Base-by-base conservation (phyloP, 2,329 filamentous ascomycete species). In the Diplodia intermedia region DNA sequence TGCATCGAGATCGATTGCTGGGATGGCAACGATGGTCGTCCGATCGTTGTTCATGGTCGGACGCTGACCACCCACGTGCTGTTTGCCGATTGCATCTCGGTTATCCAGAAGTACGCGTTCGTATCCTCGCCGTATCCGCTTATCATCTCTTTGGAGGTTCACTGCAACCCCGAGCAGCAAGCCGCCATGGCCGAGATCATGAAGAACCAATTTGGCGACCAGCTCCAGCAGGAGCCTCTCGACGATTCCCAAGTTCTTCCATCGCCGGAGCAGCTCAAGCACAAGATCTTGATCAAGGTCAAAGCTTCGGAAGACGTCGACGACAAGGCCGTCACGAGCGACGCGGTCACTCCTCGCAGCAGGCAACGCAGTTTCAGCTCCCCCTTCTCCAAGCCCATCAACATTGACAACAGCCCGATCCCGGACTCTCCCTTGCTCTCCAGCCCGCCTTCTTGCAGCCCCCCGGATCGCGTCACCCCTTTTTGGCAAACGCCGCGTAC, bases 1-100 rank as follows among this genome's bases (percentile, higher is more conserved):
- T 98, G 95, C 78, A 90, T 99, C 55, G 95, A 99, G 80, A 93
- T 99, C 65, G 95, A 99, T 79, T 98, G 94, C 80, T 99, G 95
- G 95, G 93, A 99, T 79, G 95, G 95, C 18, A 86, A 88, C 65
- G 91, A 97, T 76, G 93, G 92, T 49, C 88, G 92, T 74, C 95
- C 95, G 0, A 88, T 93, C 65, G 95, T 99, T 38, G 93, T 92
- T 70, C 95, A 99, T 74, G 95, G 95, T 29, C 89, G 90, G 69
- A 97, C 94, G 0, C 85, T 96, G 79, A 98, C 95, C 0, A 94
- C 89, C 14, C 90, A 91, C 69, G 93, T 98, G 67, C 88, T 91
- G 47, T 99, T 99, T 80, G 86, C 89, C 55, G 94, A 98, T 78
- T 94, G 94, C 71, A 93, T 99, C 81, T 91, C 90, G 31, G 93